Conservation (phyloP, 257 asterid genomes). For the Henckelia pumila region DNA sequence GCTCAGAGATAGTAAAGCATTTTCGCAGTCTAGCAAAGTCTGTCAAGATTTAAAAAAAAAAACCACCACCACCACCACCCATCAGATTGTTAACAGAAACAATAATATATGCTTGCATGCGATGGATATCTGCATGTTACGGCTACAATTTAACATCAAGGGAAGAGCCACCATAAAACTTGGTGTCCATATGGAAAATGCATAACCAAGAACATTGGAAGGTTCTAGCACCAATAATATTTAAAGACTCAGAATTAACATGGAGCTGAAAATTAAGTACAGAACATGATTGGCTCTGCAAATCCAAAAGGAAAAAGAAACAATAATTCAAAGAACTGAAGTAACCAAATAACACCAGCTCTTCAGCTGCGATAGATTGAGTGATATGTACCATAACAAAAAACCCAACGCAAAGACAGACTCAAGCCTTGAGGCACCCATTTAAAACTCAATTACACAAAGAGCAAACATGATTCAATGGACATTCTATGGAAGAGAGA, state of each 20-base stretch:
- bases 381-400: not conserved
- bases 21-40: slow-evolving; percentile 71
- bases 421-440: not conserved
- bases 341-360: not conserved
- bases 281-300: no score
- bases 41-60: slow-evolving; percentile 20
- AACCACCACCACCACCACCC: no score
- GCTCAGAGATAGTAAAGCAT: slow-evolving; percentile 37
- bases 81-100: not conserved
- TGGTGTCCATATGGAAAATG: no score
- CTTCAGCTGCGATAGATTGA: not conserved
- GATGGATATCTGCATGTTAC: no score
- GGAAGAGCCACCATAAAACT: no score
- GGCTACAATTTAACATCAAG: no score
- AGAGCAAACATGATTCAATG: slow-evolving; percentile 1
- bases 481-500: slow-evolving; percentile 2
- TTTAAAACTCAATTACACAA: not conserved
- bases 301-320: no score
- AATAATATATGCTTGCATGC: not conserved
- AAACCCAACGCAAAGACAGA: not conserved
- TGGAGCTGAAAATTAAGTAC: not conserved
- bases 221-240: not conserved
- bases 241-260: not conserved
- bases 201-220: not conserved
- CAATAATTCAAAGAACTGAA: no score